Percentiles rank a stretch among this genome's conserved stretches.
phyloP scores from a whole-genome alignment of 345 rosid genomes.

The Hibiscus mutabilis region DNA sequence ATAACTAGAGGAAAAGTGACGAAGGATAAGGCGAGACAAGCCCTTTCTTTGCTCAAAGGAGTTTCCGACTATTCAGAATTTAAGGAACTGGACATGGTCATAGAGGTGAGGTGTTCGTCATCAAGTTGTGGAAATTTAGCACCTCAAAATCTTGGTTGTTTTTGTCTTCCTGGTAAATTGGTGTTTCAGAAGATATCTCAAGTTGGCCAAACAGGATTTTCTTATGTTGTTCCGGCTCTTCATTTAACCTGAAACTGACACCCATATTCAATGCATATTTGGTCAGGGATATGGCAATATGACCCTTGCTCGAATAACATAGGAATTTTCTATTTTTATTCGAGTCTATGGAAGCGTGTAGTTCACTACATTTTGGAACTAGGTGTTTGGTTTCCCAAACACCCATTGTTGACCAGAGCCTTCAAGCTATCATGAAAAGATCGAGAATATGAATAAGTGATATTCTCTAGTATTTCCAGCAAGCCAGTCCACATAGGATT shows the following conservation, averaged over 20 bases:
- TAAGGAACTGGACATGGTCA: slow-evolving; percentile 86
- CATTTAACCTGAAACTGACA: neutral
- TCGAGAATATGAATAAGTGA: neutral
- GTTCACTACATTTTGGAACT: neutral
- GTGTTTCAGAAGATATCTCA: neutral
- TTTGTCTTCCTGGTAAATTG: neutral
- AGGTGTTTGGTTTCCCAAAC: neutral
- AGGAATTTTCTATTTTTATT: neutral
- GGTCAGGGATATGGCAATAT: neutral
- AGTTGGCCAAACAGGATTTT: neutral
- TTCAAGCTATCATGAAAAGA: neutral
- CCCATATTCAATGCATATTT: neutral
- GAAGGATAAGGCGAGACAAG: slow-evolving; percentile 56
- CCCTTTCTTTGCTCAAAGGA: slow-evolving; percentile 70
- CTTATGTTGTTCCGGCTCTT: neutral
- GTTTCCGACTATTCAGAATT: slow-evolving; percentile 71
- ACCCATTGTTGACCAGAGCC: slow-evolving; percentile 1
- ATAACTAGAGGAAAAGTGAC: slow-evolving; percentile 62
- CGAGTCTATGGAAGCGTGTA: neutral
- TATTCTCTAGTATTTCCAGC: neutral
- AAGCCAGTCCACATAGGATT: neutral
- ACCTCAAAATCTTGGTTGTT: neutral
- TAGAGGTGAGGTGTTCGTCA: slow-evolving; percentile 52
- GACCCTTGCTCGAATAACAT: neutral
- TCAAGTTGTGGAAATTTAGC: neutral